Percentiles rank a stretch among this genome's conserved stretches.
These are phyloP conservation scores for Saccharomycopsis hybrid DNA, from an alignment of 1,139 yeast species.

Conservation along the genomic window DNA sequence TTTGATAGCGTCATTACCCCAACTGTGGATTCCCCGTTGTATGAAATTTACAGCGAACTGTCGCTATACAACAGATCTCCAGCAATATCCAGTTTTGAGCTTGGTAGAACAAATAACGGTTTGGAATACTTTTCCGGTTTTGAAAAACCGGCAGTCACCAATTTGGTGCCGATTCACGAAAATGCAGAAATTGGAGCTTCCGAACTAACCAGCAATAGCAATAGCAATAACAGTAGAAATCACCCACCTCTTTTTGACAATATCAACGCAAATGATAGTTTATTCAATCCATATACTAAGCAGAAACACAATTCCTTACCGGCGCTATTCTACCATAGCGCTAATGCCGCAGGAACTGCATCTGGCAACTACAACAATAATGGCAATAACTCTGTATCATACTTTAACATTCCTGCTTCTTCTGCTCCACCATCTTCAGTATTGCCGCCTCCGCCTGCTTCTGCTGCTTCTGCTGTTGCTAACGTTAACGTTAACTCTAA, in stretches of 20 bases:
- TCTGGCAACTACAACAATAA: not conserved
- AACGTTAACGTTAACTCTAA: not conserved
- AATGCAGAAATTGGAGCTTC: constrained; percentile 2
- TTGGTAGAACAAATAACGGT: not conserved
- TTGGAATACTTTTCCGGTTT: not conserved
- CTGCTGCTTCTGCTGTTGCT: constrained; percentile 2
- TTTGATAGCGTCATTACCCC: not conserved
- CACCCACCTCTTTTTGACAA: not conserved
- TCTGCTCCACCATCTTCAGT: constrained; percentile 5
- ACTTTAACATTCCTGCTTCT: not conserved
- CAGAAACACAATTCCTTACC: not conserved
- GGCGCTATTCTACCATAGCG: not conserved
- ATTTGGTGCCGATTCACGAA: constrained; percentile 13
- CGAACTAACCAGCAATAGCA: not conserved
- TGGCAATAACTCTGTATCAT: not conserved
- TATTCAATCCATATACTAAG: not conserved
- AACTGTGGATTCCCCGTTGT: not conserved
- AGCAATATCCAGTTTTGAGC: not conserved
- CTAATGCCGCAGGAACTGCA: not conserved
- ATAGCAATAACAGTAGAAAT: not conserved
- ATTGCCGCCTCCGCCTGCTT: not conserved
- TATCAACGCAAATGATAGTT: not conserved
- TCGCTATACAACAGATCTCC: not conserved
- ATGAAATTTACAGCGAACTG: not conserved
- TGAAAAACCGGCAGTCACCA: not conserved